Evolutionary conservation across 1,139 yeast species (phyloP).

Genomic region (Torulaspora pretoriensis): DNA sequence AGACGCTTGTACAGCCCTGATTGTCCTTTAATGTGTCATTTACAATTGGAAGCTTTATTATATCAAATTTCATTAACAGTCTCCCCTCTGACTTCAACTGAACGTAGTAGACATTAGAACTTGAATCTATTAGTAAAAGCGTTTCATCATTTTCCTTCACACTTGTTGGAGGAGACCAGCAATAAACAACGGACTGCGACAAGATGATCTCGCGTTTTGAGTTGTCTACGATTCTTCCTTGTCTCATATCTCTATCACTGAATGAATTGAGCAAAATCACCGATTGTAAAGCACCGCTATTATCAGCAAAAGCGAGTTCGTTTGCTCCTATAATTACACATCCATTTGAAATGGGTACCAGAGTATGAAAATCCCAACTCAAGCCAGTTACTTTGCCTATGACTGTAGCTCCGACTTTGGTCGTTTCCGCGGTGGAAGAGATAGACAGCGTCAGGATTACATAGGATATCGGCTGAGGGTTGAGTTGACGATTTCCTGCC

Average conservation of each 20-base stretch:
- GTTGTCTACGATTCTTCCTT: constrained; percentile 28
- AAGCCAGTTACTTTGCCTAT: constrained; percentile 40
- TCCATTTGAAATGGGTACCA: constrained; percentile 69
- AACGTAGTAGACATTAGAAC: constrained; percentile 27
- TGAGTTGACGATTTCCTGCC: constrained; percentile 53
- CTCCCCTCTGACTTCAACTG: constrained; percentile 34
- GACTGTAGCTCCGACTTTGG: constrained; percentile 22
- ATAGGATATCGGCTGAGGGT: constrained; percentile 25
- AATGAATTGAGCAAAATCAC: constrained; percentile 28
- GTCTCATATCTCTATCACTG: constrained; percentile 24
- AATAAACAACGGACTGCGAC: constrained; percentile 17
- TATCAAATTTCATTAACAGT: constrained; percentile 29
- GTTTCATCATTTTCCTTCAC: constrained; percentile 21
- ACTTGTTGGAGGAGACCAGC: constrained; percentile 20
- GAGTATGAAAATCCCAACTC: constrained; percentile 69
- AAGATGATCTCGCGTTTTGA: constrained; percentile 25
- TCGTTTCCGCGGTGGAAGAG: constrained; percentile 11
- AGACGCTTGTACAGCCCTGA: constrained; percentile 27
- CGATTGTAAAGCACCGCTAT: constrained; percentile 54
- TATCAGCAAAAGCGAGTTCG: constrained; percentile 73
- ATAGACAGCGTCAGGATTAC: constrained; percentile 25
- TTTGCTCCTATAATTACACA: constrained; percentile 71
- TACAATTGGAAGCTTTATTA: constrained; percentile 31
- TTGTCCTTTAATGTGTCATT: constrained; percentile 31
- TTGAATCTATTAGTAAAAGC: constrained; percentile 29